Evolutionary conservation across 345 rosid species (phyloP), one percentile per base, ranked within the genome.

Genomic region (Erodium maritimum): DNA sequence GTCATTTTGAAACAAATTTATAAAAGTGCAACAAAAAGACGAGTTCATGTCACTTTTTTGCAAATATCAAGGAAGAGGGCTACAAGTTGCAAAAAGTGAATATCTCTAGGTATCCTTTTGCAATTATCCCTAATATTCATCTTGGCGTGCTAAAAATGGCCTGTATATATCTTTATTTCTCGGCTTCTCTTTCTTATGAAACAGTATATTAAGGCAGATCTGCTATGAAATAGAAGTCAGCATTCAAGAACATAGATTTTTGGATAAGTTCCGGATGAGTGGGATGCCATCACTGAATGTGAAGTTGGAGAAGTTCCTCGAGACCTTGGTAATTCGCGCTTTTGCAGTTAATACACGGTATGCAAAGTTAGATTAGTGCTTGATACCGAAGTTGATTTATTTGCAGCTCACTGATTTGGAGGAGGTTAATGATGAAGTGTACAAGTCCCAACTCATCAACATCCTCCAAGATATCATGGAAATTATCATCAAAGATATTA

Each of bases 381-480:
- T 10, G 17, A 14, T 42, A 14, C 48, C 12, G 48, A 42, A 37
- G 13, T 63, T 62, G 62, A 19, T 56, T 19, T 73, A 58, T 57
- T 70, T 70, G 59, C 90, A 93, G 99, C 74, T 67, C 21, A 60
- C 5, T 61, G 88, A 74, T 48, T 0, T 37, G 25, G 83, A 76
- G 0, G 79, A 73, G 9, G 37, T 29, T 11, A 29, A 29, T 29
- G 37, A 5, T n/a, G 88, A 75, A n/a, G 18, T 23, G 14, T 73
- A 79, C 79, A 79, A 55, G 74, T 71, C 94, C 75, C 88, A 82
- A 67, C 90, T 90, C 70, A 76, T 90, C 71, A 83, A 87, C 75
- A 70, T 82, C 66, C 96, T 93, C 54, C 99, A 87, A 66, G 95
- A 90, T 72, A 90, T 90, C 60, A 77, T 93, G 63, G 99, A 93